Evolutionary conservation across 2,329 filamentous ascomycete species (phyloP), one percentile per base, ranked within the genome.

Genomic region (Taxawa tesnikishii): DNA sequence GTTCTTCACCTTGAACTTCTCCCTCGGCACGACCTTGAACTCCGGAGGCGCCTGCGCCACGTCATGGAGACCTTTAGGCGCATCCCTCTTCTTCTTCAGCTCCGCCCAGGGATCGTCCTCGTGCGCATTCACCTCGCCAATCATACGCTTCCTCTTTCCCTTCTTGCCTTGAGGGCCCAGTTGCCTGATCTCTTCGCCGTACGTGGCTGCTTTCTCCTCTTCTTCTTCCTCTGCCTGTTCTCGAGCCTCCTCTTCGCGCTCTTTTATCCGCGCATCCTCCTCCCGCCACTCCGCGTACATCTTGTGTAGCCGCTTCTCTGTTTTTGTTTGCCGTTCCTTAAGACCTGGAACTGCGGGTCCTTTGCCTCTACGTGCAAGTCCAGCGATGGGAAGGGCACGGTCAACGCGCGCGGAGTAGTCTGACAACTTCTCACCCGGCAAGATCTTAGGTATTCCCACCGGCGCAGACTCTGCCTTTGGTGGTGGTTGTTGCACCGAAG

Each of bases 361-460:
- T 40, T 67, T 74, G 32, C 72, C 75, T 43, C 67, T 74, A 6
- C 67, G 53, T 39, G 45, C 55, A 6, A 94, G 65, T 0, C 78
- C 77, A 6, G 74, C 63, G 0, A 98, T 60, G 0, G 88, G 88
- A 5, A 96, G 65, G 1, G 83, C 76, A 29, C 83, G 80, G 50
- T 96, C 79, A 5, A 98, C 90, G 17, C 87, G 75, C 8, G 77
- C 73, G 6, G 76, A 65, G 51, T 92, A 98, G 32, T 92, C 81
- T 4, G 79, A 74, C 49, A 96, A 63, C 31, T 74, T 73, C 56
- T 98, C 90, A 31, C 84, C 83, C 0, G 87, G 85, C 11, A 74
- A 70, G 41, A 96, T 94, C 29, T 72, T 82, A 1, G 75, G 76
- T 3, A 67, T 48, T 15, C 65, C 58, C 38, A 4, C 43, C 24